Conservation (phyloP, 345 rosid genomes). For the Microcos paniculata region DNA sequence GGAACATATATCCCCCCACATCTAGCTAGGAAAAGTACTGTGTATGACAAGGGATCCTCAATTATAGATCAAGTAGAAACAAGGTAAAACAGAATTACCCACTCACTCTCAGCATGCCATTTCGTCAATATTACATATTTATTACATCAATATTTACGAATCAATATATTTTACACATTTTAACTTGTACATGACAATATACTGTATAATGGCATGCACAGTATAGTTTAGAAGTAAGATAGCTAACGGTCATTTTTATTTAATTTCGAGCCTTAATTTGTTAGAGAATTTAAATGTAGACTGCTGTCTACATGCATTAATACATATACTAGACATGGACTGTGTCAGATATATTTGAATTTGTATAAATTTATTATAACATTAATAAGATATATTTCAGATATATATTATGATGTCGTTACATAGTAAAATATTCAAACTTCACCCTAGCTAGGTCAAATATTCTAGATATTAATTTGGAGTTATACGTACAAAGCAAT, state of each 20-base stretch:
- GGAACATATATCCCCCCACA: not conserved
- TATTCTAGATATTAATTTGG: too few species aligned
- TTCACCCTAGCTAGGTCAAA: too few species aligned
- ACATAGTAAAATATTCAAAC: too few species aligned
- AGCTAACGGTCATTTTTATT: not conserved
- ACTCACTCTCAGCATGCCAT: not conserved
- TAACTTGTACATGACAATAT: not conserved
- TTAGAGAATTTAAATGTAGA: not conserved
- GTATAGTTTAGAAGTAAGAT: not conserved
- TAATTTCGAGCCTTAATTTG: too few species aligned
- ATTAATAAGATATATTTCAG: too few species aligned
- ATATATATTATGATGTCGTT: too few species aligned
- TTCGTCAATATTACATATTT: not conserved
- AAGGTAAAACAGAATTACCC: not conserved
- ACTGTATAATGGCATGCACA: too few species aligned
- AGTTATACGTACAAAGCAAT: too few species aligned
- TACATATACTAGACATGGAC: not conserved
- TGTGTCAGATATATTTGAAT: not conserved
- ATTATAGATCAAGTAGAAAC: not conserved
- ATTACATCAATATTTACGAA: not conserved
- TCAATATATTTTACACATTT: not conserved
- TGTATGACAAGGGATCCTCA: not conserved
- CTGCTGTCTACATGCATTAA: not conserved
- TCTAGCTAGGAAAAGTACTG: not conserved
- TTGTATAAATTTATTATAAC: too few species aligned